These are phyloP conservation scores for Talaromyces albobiverticillius DNA, from an alignment of 2,329 filamentous ascomycete genomes.

Conservation along the genomic window DNA sequence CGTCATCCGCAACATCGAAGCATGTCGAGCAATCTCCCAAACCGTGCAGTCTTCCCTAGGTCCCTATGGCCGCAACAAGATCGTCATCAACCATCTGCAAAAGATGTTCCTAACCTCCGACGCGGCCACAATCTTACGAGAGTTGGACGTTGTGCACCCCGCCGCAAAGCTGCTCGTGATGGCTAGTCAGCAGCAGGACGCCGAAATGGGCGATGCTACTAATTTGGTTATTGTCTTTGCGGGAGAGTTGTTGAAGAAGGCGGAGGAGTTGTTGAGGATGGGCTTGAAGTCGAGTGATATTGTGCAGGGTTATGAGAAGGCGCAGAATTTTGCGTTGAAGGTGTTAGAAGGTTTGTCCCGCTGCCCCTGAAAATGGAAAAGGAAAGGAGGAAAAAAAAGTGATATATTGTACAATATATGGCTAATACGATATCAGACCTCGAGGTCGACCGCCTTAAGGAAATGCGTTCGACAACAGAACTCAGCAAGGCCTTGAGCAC, in stretches of 20 bases:
- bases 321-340: conserved; percentile 82
- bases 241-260: conserved; percentile 93
- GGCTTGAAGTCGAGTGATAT: conserved; percentile 98
- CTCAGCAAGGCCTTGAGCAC: conserved; percentile 94
- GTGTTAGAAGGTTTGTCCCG: conserved; percentile 64
- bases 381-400: no score
- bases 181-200: conserved; percentile 98
- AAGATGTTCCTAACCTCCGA: conserved; percentile 99
- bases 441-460: conserved; percentile 83
- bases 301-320: conserved; percentile 91
- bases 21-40: conserved; percentile 90
- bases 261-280: conserved; percentile 93
- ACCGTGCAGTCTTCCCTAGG: conserved; percentile 97
- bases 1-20: conserved; percentile 96
- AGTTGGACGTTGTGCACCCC: conserved; percentile 97
- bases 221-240: conserved; percentile 96
- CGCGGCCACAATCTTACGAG: conserved; percentile 92
- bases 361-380: neutral
- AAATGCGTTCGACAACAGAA: conserved; percentile 76
- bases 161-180: conserved; percentile 97
- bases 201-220: conserved; percentile 98
- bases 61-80: conserved; percentile 97
- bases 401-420: no score
- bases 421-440: conserved; percentile 59
- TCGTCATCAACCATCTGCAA: conserved; percentile 98